Percentiles rank a stretch among this genome's conserved stretches.
phyloP scores from a whole-genome alignment of 495 filamentous ascomycete species.

The Trichoderma reesei region DNA sequence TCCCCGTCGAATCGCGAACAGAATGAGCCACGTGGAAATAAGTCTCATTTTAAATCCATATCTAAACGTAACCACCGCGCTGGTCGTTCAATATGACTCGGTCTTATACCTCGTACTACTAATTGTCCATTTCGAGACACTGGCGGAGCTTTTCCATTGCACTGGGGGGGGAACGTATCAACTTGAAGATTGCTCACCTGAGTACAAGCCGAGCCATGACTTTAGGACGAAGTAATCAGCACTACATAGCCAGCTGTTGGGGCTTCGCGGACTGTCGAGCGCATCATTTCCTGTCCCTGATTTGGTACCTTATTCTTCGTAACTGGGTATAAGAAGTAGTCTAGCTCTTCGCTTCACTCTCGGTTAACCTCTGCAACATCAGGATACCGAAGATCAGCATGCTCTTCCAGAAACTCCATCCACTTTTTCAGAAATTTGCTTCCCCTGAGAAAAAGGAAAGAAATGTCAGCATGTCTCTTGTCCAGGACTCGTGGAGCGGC shows the following conservation, averaged over 20 bases:
- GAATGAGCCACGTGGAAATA: background rate
- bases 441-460: slow-evolving; percentile 39
- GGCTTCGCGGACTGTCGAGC: too few species aligned
- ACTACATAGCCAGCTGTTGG: background rate
- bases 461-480: background rate
- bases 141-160: too few species aligned
- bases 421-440: slow-evolving; percentile 75
- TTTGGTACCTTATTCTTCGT: background rate
- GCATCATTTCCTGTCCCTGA: background rate
- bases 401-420: slow-evolving; percentile 81
- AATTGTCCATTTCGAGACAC: too few species aligned
- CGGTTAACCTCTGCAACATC: slow-evolving; percentile 47
- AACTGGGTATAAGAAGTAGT: background rate
- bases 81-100: background rate
- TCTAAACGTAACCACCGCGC: background rate
- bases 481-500: slow-evolving; percentile 8
- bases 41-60: background rate
- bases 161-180: too few species aligned
- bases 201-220: too few species aligned
- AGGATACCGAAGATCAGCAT: slow-evolving; percentile 78
- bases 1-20: too few species aligned
- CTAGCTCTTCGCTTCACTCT: background rate
- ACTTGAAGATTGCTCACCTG: too few species aligned
- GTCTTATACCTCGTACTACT: too few species aligned
- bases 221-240: too few species aligned